Base-by-base conservation (phyloP, 2,329 filamentous ascomycete genomes). In the Colletotrichum brevisporum region DNA sequence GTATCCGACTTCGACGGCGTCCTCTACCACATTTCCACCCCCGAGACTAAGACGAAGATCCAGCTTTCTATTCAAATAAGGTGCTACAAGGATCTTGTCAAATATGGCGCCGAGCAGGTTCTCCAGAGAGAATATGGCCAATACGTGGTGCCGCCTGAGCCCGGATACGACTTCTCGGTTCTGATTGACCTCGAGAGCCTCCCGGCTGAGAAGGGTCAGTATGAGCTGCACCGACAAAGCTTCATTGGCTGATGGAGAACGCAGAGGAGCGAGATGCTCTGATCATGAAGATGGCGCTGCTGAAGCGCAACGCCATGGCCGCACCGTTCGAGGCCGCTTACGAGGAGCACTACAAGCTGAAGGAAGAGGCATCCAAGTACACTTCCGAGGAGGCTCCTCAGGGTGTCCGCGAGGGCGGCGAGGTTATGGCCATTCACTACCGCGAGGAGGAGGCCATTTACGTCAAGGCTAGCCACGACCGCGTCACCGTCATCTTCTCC, bases 1-100 rank as follows among this genome's bases (percentile, higher is more conserved):
- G 94, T 98, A 72, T 98, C 95, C 79, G 96, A 99, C 84, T 99
- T 99, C 79, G 97, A 99, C 83, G 95, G 95, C 79, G 96, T 98
- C 75, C 97, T 93, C 74, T 99, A 98, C 84, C 96, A 99, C 83
- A 95, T 99, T 78, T 98, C 95, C 45, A 99, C 96, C 1, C 96
- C 95, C 68, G 94, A 97, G 81, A 86, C 90, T 71, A 98, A 98
- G 87, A 91, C 94, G 57, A 94, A 97, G 84, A 98, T 99, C 74
- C 88, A 97, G 59, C 91, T 99, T 68, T 99, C 96, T 24, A 92
- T 99, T 76, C 90, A 94, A 81, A 94, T 99, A 81, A 93, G 95
- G 84, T 99, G 96, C 85, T 99, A 91, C 85, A 88, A 90, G 74
- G 97, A 99, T 80, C 88, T 99, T 50, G 88, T 98, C 70, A 89